phyloP scores from a whole-genome alignment of 495 filamentous ascomycete genomes.

The Podospora australis region DNA sequence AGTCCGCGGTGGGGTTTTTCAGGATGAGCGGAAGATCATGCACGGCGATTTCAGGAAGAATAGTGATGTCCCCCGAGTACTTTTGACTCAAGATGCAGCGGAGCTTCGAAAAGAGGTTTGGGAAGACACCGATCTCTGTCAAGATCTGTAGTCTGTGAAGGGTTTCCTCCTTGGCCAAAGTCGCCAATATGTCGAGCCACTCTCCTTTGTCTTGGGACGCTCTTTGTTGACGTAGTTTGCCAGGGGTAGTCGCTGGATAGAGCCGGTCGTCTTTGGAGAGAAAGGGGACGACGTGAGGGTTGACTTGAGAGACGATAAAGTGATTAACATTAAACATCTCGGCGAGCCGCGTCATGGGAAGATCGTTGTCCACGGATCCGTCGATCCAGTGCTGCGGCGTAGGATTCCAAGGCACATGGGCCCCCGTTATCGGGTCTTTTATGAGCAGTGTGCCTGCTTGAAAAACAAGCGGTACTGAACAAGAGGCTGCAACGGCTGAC shows the following conservation, averaged over 20 bases:
- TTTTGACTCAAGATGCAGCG: constrained; percentile 79
- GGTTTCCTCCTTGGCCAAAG: constrained; percentile 73
- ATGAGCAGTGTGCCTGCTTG: constrained; percentile 66
- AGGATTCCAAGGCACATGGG: constrained; percentile 75
- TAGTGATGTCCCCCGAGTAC: constrained; percentile 94
- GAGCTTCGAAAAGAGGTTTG: constrained; percentile 70
- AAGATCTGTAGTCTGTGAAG: constrained; percentile 76
- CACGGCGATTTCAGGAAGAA: constrained; percentile 72
- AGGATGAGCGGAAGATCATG: constrained; percentile 70
- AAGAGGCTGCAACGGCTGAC: constrained; percentile 93
- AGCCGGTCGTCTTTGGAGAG: constrained; percentile 63
- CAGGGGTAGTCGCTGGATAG: constrained; percentile 32
- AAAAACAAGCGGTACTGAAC: constrained; percentile 87
- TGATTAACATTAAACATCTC: constrained; percentile 99
- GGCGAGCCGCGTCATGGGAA: constrained; percentile 83
- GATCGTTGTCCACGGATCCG: constrained; percentile 87
- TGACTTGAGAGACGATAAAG: constrained; percentile 95
- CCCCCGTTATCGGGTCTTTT: constrained; percentile 78
- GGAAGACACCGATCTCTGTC: constrained; percentile 77
- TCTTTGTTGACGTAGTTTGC: constrained; percentile 27
- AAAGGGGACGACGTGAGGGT: constrained; percentile 90
- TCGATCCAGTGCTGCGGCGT: constrained; percentile 82
- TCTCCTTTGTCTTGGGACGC: constrained; percentile 25
- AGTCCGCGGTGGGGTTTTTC: constrained; percentile 82
- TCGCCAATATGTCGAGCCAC: constrained; percentile 64